Conservation (phyloP, 805 yeast species). For the Myxozyma lipomycoides region DNA sequence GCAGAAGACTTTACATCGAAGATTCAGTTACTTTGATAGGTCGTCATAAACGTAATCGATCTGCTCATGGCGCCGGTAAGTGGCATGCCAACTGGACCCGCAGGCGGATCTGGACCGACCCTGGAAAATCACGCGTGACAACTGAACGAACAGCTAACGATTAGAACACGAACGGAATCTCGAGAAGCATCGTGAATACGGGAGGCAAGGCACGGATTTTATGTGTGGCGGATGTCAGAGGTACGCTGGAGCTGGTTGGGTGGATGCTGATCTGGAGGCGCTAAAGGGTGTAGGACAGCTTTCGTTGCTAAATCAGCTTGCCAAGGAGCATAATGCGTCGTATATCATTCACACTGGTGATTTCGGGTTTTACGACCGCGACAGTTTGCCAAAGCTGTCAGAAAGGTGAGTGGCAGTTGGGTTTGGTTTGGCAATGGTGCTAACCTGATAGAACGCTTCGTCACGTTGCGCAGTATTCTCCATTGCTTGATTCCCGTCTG, state of each 20-base stretch:
- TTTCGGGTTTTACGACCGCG: constrained; percentile 68
- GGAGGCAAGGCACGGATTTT: constrained; percentile 15
- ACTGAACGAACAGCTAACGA: constrained; percentile 16
- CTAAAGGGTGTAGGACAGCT: constrained; percentile 40
- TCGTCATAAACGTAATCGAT: too few species aligned
- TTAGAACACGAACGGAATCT: too few species aligned
- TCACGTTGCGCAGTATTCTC: constrained; percentile 64
- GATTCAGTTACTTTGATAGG: too few species aligned
- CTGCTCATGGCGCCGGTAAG: neutral
- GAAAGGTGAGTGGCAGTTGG: constrained; percentile 44
- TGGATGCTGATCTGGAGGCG: too few species aligned
- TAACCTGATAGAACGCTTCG: constrained; percentile 38
- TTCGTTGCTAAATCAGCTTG: constrained; percentile 49
- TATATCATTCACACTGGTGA: constrained; percentile 69
- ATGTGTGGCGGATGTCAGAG: constrained; percentile 27
- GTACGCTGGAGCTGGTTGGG: constrained; percentile 7
- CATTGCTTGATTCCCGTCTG: constrained; percentile 48
- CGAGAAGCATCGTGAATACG: too few species aligned
- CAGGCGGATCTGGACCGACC: neutral
- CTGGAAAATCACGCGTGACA: neutral
- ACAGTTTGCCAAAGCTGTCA: constrained; percentile 51
- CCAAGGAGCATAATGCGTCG: constrained; percentile 46
- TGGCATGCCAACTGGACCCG: neutral
- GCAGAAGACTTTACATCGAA: too few species aligned
- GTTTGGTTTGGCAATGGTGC: neutral